Evolutionary conservation across 306 rosid species (phyloP), one percentile per base, ranked within the genome.

Genomic region (Vicia faba): DNA sequence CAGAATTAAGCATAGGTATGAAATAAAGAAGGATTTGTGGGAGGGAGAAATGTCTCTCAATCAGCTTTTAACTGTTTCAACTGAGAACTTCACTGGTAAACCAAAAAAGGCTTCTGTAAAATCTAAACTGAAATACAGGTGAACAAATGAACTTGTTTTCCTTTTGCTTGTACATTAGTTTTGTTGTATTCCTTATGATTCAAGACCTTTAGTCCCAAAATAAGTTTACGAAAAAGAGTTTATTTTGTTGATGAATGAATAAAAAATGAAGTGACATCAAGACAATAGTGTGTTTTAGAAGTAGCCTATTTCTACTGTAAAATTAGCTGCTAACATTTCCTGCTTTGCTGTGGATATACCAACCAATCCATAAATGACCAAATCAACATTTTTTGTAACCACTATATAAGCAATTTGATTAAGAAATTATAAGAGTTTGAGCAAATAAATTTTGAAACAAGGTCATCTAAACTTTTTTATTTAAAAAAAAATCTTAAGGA

Each of bases 1-100:
- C 66, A 75, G 92, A 82, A 86, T 91, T 63, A 91, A 91, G 83
- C 83, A 72, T 61, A 91, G 96, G 71, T 86, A 75, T 75, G 96
- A 88, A 70, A 76, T 46, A 19, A 80, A 70, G 77, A 20, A 79
- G 79, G 73, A 58, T 61, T 45, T 41, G 36, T 69, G 45, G 0
- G 91, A 91, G 20, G 79, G 28, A 25, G 70, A 81, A 72, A 78
- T 91, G 91, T 84, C 92, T 25, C 66, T 91, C 45, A 83, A 83
- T 75, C 83, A 81, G 83, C 91, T 91, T 68, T 76, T 88, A 53
- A 69, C 87, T 38, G 83, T 88, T 72, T 88, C 97, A 3, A 56
- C 77, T 5, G 77, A 84, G 72, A 77, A 70, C 9, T 88, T 86
- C 78, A 12, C 59, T 4, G 18, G 75, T 58, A 31, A 80, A 76